Base-by-base conservation (phyloP, 768 basidiomycete genomes). In the Russula emetica region DNA sequence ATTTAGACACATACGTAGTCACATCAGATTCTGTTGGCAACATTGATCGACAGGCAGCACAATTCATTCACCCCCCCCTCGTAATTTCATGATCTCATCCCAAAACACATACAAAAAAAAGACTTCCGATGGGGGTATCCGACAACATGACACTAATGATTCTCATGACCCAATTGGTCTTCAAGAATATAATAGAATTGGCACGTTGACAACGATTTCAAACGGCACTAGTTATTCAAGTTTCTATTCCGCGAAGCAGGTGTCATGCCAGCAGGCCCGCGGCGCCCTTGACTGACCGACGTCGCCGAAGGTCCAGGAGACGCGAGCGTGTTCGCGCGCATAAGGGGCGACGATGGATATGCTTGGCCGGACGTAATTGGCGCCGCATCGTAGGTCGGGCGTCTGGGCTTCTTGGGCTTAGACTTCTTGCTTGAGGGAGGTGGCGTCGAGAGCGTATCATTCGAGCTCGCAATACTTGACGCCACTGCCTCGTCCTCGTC, bases 401-500 rank as follows among this genome's bases (percentile, higher is more conserved):
- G 56, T 55, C 38, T 63, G 40, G 59, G 4, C 40, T 57, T 61
- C 32, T 61, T 53, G 50, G 40, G n/a, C 26, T 45, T 58, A 10
- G 30, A 2, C 40, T 45, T 65, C 60, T 58, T 50, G 45, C 58
- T 53, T 22, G 67, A 62, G 5, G 68, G 68, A 13, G 64, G 64
- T 14, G 68, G 68, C 5, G 68, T 69, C 22, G 62, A 44, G 44
- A 69, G 42, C 4, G 66, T 64, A 55, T 69, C 66, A 28, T 67
- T 61, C 47, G 68, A 69, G 42, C 65, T 61, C 28, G 66, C 61
- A 26, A 67, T 34, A 54, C 68, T 67, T 32, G 66, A 69, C 34
- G 53, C 42, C 5, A 67, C 56, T 13, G 59, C 57, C 9, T 57
- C 56, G 26, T 62, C 65, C 34, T 67, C 66, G 22, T 66, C 64